Evolutionary conservation across 1,284 basidiomycete genomes (phyloP), one percentile per base, ranked within the genome.

Genomic region (Chalciporus piperatoides): DNA sequence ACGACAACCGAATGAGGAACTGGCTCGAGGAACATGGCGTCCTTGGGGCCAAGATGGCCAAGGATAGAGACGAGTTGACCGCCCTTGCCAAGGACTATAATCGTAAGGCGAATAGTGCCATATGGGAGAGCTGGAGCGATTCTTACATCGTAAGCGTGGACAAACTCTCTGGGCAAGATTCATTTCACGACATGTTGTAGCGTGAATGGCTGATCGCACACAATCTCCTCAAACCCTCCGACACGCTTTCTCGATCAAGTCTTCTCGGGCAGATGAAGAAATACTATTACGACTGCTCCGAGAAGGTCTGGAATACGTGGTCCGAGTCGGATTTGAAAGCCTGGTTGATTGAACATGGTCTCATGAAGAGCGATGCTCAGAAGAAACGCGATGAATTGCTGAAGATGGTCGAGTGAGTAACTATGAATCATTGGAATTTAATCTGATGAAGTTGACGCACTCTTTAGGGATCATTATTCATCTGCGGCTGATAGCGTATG

Each of bases 71-170:
- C n/a, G 82, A 91, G 59, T 67, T 95, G 25, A 67, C 90, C 21
- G 71, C 70, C 14, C 75, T 84, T 63, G 87, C 92, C 76, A 75
- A 77, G 40, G 75, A 82, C 25, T 76, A 82, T 0, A 94, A 93
- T 65, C 81, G 80, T 28, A 72, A 75, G 41, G 72, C 79, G 14
- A 63, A 80, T 7, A 71, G 77, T 51, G 85, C 88, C 1, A 68
- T 86, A 41, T 97, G 90, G 79, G 74, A 89, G 30, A 80, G 84
- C 4, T 97, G 93, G 93, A 86, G 84, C 40, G 86, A 89, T 62
- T 86, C 82, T 2, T 90, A 90, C 64, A 80, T 94, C 45, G 90
- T 92, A 60, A 59, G 82, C 56, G 2, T 6, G 7, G 8, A 4
- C 8, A 10, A 15, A 2, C 23, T 8, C 6, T 12, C n/a, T 39